A percentile compares a stretch with the other conserved stretches of the same genome.
Conservation (phyloP, 768 basidiomycete species). For the Suillus clintonianus region DNA sequence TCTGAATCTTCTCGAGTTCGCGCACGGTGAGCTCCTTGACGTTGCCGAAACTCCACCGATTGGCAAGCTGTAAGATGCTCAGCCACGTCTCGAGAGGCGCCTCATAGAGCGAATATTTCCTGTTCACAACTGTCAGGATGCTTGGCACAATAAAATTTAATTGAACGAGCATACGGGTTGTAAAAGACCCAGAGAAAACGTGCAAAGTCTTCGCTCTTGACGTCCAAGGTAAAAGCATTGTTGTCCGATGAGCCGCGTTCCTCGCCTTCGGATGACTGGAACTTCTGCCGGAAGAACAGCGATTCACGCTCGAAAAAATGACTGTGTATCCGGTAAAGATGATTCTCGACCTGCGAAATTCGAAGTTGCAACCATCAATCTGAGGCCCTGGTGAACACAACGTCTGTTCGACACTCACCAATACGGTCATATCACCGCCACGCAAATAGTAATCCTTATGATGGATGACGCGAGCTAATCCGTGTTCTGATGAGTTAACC, state of each 20-base stretch:
- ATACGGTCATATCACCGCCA: constrained; percentile 58
- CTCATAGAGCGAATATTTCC: constrained; percentile 40
- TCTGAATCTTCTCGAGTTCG: constrained; percentile 38
- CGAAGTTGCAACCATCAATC: constrained; percentile 5
- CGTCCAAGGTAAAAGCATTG: constrained; percentile 46
- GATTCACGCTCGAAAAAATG: constrained; percentile 70
- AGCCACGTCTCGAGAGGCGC: constrained; percentile 44
- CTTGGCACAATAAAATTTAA: not conserved
- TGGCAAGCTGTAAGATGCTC: constrained; percentile 39
- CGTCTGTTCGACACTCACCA: constrained; percentile 40
- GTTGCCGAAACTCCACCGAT: constrained; percentile 41
- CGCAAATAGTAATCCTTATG: constrained; percentile 54
- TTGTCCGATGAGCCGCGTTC: constrained; percentile 40
- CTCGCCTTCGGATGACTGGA: constrained; percentile 34
- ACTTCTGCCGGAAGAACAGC: constrained; percentile 40
- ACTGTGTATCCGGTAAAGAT: constrained; percentile 57
- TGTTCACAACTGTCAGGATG: constrained; percentile 12
- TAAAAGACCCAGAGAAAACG: constrained; percentile 66
- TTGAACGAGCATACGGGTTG: constrained; percentile 47
- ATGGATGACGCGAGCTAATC: constrained; percentile 33
- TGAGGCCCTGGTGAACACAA: not conserved
- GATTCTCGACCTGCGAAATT: constrained; percentile 51
- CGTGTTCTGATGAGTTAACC: constrained; percentile 25
- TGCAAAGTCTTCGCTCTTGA: constrained; percentile 49
- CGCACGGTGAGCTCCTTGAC: constrained; percentile 41